These are phyloP conservation scores for Mortierella sp. DNA, from an alignment of 371 early-diverging fungal genomes.

Conservation along the genomic window DNA sequence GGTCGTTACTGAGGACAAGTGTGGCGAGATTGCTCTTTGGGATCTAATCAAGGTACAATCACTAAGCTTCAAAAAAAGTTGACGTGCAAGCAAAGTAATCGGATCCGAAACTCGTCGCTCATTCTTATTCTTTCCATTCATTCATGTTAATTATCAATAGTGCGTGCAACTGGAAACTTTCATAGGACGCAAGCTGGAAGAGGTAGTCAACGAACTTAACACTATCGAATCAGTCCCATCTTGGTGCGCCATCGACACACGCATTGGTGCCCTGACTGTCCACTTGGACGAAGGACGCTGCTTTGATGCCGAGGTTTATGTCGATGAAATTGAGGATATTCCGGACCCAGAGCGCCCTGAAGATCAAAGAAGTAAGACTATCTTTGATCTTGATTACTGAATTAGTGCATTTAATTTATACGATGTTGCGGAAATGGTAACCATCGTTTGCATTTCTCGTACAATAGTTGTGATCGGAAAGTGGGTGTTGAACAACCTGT, in stretches of 20 bases:
- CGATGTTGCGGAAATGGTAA: not conserved
- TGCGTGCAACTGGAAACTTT: constrained; percentile 72
- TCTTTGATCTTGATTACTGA: not conserved
- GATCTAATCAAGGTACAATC: constrained; percentile 81
- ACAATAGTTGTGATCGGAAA: constrained; percentile 83
- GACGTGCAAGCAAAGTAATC: not conserved
- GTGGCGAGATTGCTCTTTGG: constrained; percentile 89
- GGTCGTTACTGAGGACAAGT: constrained; percentile 89
- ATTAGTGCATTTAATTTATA: not conserved
- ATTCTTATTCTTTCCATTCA: not conserved
- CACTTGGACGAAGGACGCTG: constrained; percentile 86
- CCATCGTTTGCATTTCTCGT: not conserved
- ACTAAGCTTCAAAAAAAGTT: not conserved
- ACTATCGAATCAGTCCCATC: constrained; percentile 85
- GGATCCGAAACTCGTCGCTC: not conserved
- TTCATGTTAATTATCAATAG: constrained; percentile 28
- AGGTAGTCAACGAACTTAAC: constrained; percentile 75
- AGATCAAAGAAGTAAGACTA: constrained; percentile 77
- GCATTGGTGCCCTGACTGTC: constrained; percentile 89
- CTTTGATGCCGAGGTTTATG: constrained; percentile 90
- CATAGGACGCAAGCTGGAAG: constrained; percentile 71
- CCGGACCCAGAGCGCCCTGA: constrained; percentile 67
- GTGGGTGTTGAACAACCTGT: constrained; percentile 86
- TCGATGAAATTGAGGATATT: constrained; percentile 75
- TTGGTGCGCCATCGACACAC: constrained; percentile 95